phyloP scores from a whole-genome alignment of 1,284 basidiomycete species.

The Sutorius eximius region DNA sequence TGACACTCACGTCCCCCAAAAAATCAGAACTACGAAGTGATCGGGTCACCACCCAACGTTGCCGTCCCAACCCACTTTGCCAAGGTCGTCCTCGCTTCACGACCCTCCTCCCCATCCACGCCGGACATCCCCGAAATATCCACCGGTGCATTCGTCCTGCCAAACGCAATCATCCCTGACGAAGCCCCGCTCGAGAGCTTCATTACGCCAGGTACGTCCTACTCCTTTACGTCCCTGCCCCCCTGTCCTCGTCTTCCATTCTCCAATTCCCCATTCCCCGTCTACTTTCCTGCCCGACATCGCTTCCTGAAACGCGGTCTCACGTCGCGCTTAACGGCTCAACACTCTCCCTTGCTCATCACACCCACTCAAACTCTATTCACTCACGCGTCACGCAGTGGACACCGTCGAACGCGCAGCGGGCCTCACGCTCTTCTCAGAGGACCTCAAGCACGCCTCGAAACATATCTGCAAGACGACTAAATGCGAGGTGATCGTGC shows the following conservation, averaged over 20 bases:
- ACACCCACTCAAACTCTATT: no score
- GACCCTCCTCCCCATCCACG: conserved; percentile 69
- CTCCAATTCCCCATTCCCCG: not conserved
- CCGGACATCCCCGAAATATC: conserved; percentile 76
- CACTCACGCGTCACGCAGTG: not conserved
- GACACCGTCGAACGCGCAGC: conserved; percentile 85
- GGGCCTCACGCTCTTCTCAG: conserved; percentile 87
- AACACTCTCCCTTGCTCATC: no score
- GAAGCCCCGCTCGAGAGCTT: conserved; percentile 78
- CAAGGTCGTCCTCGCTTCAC: conserved; percentile 87
- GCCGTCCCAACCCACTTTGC: conserved; percentile 98
- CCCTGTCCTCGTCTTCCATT: not conserved
- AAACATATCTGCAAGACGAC: conserved; percentile 87
- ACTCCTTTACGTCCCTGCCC: conserved; percentile 16
- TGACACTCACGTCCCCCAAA: not conserved
- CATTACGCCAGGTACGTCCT: conserved; percentile 65
- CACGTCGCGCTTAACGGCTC: not conserved
- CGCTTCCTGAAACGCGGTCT: conserved; percentile 32
- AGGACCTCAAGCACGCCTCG: conserved; percentile 75
- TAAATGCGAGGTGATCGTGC: conserved; percentile 82
- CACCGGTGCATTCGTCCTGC: conserved; percentile 91
- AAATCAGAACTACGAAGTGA: conserved; percentile 84
- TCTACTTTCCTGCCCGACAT: not conserved
- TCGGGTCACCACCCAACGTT: conserved; percentile 87
- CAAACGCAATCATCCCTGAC: conserved; percentile 88